These are phyloP conservation scores for Daldinia caldariorum DNA, from an alignment of 495 filamentous ascomycete genomes.

Conservation along the genomic window DNA sequence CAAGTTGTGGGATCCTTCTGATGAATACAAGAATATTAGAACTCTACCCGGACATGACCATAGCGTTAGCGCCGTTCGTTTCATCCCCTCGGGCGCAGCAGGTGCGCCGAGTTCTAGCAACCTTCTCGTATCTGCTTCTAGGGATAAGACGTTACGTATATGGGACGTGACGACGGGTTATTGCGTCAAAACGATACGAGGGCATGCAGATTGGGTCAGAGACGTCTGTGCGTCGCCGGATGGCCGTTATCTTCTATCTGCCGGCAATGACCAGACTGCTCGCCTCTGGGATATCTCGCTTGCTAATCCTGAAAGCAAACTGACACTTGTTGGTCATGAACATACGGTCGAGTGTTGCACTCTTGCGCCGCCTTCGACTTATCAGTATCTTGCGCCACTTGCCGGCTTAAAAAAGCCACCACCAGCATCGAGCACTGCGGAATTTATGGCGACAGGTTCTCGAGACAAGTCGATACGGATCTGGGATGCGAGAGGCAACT, in stretches of 20 bases:
- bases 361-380: constrained; percentile 83
- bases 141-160: constrained; percentile 85
- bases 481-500: constrained; percentile 86
- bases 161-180: constrained; percentile 96
- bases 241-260: constrained; percentile 82
- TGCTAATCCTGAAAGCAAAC: constrained; percentile 75
- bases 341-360: constrained; percentile 90
- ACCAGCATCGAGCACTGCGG: constrained; percentile 74
- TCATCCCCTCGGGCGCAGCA: constrained; percentile 82
- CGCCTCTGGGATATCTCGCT: constrained; percentile 87
- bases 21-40: constrained; percentile 95
- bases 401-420: constrained; percentile 88
- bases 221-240: constrained; percentile 85
- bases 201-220: constrained; percentile 90
- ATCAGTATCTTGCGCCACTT: constrained; percentile 77
- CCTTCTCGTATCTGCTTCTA: constrained; percentile 79
- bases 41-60: constrained; percentile 95
- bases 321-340: constrained; percentile 87
- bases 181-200: constrained; percentile 84
- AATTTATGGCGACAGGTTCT: constrained; percentile 90
- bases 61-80: constrained; percentile 85
- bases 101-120: constrained; percentile 73
- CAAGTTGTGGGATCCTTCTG: constrained; percentile 94
- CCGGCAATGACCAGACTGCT: constrained; percentile 81
- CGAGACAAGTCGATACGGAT: constrained; percentile 92